These are phyloP conservation scores for Calonectria crousiana DNA, from an alignment of 2,329 filamentous ascomycete species.

Conservation along the genomic window DNA sequence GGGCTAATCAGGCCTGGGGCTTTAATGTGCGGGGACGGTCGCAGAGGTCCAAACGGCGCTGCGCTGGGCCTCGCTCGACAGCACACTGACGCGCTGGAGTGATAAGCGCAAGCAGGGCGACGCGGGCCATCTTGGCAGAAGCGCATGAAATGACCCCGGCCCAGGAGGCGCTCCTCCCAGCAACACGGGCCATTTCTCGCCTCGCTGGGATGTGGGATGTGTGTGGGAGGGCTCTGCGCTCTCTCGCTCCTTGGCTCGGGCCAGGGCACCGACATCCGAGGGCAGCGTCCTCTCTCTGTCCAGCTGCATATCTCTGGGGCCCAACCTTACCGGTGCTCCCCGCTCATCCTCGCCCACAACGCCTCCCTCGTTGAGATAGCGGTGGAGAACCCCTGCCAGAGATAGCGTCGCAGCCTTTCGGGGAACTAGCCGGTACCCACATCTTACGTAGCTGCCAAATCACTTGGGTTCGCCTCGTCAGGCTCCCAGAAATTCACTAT, in stretches of 20 bases:
- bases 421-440: slow-evolving; percentile 6
- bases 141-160: not conserved
- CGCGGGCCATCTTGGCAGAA: not conserved
- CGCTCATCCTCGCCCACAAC: not conserved
- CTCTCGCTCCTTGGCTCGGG: not conserved
- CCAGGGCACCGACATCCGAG: not conserved
- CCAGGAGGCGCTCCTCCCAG: slow-evolving; percentile 3
- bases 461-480: not conserved
- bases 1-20: slow-evolving; percentile 10
- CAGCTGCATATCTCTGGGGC: slow-evolving; percentile 8
- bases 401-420: slow-evolving; percentile 7
- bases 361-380: slow-evolving; percentile 7
- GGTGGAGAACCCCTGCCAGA: slow-evolving; percentile 3
- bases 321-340: not conserved
- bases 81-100: not conserved
- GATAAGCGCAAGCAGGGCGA: slow-evolving; percentile 16
- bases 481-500: slow-evolving; percentile 4
- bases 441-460: not conserved
- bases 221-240: not conserved
- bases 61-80: not conserved
- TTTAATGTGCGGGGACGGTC: slow-evolving; percentile 3
- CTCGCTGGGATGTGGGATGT: too few species aligned
- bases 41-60: not conserved
- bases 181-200: not conserved
- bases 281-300: not conserved